A percentile compares a stretch with the other conserved stretches of the same genome.
phyloP scores from a whole-genome alignment of 73 alveolate species.

The Stentor coeruleus region DNA sequence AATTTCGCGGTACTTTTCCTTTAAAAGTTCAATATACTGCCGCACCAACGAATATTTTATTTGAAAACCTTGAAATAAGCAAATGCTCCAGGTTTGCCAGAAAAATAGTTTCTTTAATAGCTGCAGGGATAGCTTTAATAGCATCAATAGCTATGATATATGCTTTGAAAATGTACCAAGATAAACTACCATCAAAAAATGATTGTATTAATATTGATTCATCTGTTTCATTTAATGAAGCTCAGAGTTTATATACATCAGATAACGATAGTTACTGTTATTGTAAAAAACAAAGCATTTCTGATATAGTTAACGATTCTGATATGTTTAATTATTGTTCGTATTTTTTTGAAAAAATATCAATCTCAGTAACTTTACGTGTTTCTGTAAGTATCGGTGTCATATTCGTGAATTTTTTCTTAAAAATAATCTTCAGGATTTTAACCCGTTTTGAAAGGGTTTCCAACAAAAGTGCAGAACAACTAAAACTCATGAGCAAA shows the following conservation, averaged over 20 bases:
- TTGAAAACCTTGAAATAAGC: slow-evolving; percentile 48
- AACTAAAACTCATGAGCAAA: slow-evolving; percentile 19
- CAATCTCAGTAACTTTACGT: slow-evolving; percentile 20
- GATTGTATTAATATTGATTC: slow-evolving; percentile 10
- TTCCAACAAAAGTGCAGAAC: background rate
- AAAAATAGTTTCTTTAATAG: slow-evolving; percentile 26
- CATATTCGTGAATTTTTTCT: slow-evolving; percentile 26
- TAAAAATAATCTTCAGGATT: background rate
- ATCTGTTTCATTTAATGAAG: slow-evolving; percentile 3
- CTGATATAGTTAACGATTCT: slow-evolving; percentile 15
- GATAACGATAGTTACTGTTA: slow-evolving; percentile 25
- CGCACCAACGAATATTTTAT: slow-evolving; percentile 44
- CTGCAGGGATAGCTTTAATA: slow-evolving; percentile 29
- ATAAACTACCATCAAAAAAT: slow-evolving; percentile 33
- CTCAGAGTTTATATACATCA: slow-evolving; percentile 22
- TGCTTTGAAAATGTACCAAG: slow-evolving; percentile 28
- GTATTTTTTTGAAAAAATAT: slow-evolving; percentile 26
- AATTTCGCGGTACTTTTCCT: slow-evolving; percentile 20
- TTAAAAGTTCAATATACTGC: slow-evolving; percentile 31
- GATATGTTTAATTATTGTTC: slow-evolving; percentile 31
- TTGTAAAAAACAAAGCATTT: slow-evolving; percentile 32
- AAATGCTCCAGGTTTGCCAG: slow-evolving; percentile 27
- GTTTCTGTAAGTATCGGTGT: slow-evolving; percentile 38
- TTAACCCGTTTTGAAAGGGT: background rate
- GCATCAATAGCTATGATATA: slow-evolving; percentile 37